phyloP scores from a whole-genome alignment of 192 early-diverging fungal species.

The Backusella westeae region DNA sequence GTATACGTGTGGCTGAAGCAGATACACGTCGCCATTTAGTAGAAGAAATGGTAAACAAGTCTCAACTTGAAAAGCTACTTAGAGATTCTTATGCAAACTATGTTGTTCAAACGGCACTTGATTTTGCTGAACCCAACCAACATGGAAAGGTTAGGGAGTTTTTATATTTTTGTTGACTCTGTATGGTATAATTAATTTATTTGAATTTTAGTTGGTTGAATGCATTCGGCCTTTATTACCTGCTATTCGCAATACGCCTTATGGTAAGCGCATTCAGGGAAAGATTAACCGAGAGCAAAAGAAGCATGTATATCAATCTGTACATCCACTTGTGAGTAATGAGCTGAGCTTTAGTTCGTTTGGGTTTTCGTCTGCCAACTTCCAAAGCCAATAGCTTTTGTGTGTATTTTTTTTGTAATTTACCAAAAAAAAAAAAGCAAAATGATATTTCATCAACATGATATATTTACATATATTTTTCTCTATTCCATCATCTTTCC shows the following conservation, averaged over 20 bases:
- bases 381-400: background rate
- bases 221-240: conserved; percentile 76
- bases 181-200: background rate
- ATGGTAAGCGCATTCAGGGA: conserved; percentile 83
- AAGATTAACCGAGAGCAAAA: conserved; percentile 67
- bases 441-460: too few relatives aligned
- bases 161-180: background rate
- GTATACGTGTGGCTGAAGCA: conserved; percentile 75
- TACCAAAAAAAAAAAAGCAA: background rate
- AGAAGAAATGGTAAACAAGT: conserved; percentile 71
- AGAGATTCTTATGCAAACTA: conserved; percentile 89
- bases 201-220: conserved; percentile 59
- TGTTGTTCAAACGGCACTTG: conserved; percentile 86
- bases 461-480: too few relatives aligned
- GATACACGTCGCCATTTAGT: conserved; percentile 69
- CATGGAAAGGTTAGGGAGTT: conserved; percentile 47
- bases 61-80: conserved; percentile 74
- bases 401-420: background rate
- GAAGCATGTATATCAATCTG: conserved; percentile 11
- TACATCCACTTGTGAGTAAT: conserved; percentile 3
- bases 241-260: conserved; percentile 80
- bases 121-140: conserved; percentile 73
- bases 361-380: background rate
- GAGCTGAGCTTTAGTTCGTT: background rate
- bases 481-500: too few relatives aligned